A percentile compares a stretch with the other conserved stretches of the same genome.
Conservation (phyloP, 2,329 filamentous ascomycete species). For the Penicillium sp. region DNA sequence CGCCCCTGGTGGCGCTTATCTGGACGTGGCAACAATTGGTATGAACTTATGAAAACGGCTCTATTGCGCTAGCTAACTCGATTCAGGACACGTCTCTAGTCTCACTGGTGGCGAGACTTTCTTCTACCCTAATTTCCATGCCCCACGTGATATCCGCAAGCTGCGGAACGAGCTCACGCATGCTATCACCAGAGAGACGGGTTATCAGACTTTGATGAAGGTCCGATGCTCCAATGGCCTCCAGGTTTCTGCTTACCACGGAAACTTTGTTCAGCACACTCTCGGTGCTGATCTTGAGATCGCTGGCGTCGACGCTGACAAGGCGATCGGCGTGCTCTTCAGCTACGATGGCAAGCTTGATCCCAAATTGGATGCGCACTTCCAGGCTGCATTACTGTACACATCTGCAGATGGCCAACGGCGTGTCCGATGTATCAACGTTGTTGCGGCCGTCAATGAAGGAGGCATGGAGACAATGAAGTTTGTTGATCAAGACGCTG, state of each 20-base stretch:
- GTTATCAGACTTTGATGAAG: conserved; percentile 96
- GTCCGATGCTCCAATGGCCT: conserved; percentile 96
- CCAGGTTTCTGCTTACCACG: conserved; percentile 90
- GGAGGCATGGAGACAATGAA: conserved; percentile 82
- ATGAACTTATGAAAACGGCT: conserved; percentile 20
- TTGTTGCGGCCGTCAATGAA: conserved; percentile 90
- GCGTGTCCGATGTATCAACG: conserved; percentile 87
- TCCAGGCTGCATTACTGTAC: conserved; percentile 92
- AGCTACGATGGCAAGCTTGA: conserved; percentile 98
- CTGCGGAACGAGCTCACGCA: conserved; percentile 84
- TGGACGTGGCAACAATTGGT: conserved; percentile 92
- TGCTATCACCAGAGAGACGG: conserved; percentile 83
- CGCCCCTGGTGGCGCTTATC: conserved; percentile 83
- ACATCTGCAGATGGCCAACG: conserved; percentile 88
- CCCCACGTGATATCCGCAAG: conserved; percentile 80
- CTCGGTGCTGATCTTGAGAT: conserved; percentile 95
- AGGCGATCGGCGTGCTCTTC: conserved; percentile 88
- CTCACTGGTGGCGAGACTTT: conserved; percentile 94
- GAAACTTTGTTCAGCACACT: conserved; percentile 93
- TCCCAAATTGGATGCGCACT: conserved; percentile 92
- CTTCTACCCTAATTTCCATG: conserved; percentile 95
- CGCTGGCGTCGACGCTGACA: conserved; percentile 88
- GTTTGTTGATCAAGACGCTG: conserved; percentile 93
- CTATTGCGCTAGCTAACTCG: conserved; percentile 9
- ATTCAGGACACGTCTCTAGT: conserved; percentile 74